Evolutionary conservation across 2,329 filamentous ascomycete species (phyloP), one percentile per base, ranked within the genome.

Genomic region (Fusarium protoensiforme): DNA sequence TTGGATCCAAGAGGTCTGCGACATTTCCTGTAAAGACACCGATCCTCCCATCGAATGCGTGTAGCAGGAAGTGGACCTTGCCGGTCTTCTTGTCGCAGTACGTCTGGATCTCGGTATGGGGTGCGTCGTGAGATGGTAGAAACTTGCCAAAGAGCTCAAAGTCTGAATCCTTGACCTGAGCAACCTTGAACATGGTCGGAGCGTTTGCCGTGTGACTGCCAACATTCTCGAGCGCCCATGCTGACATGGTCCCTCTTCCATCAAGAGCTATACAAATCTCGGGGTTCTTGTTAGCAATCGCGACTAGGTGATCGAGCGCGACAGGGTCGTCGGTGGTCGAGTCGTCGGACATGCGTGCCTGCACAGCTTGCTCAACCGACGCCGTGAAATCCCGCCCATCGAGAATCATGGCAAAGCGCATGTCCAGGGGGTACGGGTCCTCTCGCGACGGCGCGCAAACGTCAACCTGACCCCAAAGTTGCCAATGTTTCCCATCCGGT

Each of bases 161-260:
- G 62, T 87, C 84, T 20, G 83, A 78, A 1, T 87, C 88, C 77
- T 93, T 90, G 29, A 95, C 89, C 78, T 97, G 93, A 2, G 94
- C 91, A 75, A 98, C 92, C 78, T 94, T 96, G 84, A 96, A 97
- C n/a, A 96, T 89, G 70, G 92, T 91, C 31, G 90, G 87, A 5
- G 88, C 86, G 67, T 89, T 90, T 74, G 89, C 90, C 35, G 87
- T 85, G 78, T 92, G 94, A 76, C 90, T 91, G 38, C 93, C 92
- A 22, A 97, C 89, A 78, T 96, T 95, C 80, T 98, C 95, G 64
- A 99, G 84, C 1, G 94, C 96, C 94, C 96, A 98, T 0, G 94
- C 94, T 43, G 94, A 95, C 92, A 98, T 94, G 73, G 92, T 91
- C 1, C 96, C 96, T 56, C 88, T 86, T n/a, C 92, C 91, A 81